Evolutionary conservation across 129 eudicot genomes (phyloP).

Genomic region (Cynara cardunculus): DNA sequence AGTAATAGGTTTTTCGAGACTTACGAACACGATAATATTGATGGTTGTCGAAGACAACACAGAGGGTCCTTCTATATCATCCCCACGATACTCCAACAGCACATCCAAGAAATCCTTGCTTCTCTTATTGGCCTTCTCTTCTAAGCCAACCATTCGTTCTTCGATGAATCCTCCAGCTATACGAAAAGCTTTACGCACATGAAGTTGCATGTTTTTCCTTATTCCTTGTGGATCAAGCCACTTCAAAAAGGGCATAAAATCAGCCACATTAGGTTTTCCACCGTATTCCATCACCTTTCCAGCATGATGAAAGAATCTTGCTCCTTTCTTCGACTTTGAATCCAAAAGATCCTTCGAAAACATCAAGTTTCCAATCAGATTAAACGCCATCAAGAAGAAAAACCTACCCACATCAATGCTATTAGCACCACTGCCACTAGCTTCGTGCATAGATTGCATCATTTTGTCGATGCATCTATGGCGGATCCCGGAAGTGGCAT

Average conservation of each 20-base stretch:
- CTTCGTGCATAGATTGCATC: constrained; percentile 41
- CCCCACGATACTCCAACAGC: constrained; percentile 50
- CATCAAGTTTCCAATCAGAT: constrained; percentile 54
- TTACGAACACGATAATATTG: constrained; percentile 63
- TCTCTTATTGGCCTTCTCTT: not conserved
- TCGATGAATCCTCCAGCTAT: constrained; percentile 49
- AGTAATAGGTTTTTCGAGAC: not conserved
- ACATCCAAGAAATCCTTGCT: constrained; percentile 61
- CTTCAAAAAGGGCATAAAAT: constrained; percentile 47
- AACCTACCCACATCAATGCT: constrained; percentile 51
- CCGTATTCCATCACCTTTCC: constrained; percentile 59
- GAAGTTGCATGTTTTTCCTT: constrained; percentile 51
- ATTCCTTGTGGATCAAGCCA: constrained; percentile 60
- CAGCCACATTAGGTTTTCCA: constrained; percentile 63
- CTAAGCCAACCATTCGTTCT: constrained; percentile 35
- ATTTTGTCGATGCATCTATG: constrained; percentile 41
- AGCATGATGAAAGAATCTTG: constrained; percentile 50
- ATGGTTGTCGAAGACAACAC: constrained; percentile 41
- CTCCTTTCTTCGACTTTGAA: constrained; percentile 44
- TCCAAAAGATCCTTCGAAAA: constrained; percentile 61
- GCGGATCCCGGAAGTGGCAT: constrained; percentile 40
- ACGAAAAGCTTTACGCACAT: constrained; percentile 47
- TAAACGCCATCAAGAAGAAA: constrained; percentile 62
- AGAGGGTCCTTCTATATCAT: constrained; percentile 37
- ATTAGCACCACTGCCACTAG: constrained; percentile 15